Base-by-base conservation (phyloP, 768 basidiomycete species). In the Boletus rubroflammeus region DNA sequence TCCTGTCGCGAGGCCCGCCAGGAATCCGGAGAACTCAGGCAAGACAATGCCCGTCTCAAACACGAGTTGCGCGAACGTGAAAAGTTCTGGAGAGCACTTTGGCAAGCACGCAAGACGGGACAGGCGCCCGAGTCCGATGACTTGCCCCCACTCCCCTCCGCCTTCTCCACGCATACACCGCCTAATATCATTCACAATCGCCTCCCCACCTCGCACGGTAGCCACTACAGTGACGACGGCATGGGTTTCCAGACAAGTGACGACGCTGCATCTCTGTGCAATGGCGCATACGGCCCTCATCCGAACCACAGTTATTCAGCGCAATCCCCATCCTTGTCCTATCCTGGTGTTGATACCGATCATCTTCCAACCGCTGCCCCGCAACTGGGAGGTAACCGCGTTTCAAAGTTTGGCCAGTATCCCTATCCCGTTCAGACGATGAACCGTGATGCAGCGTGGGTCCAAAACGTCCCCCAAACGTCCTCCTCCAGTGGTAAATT, bases 31-130 rank as follows among this genome's bases (percentile, higher is more conserved):
- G 83, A 84, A 35, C 75, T 88, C 60, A 79, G 78, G 47, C 81
- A 84, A 61, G 84, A 91, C 58, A 87, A 84, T 60, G 69, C 71
- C 47, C 83, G 82, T 41, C 74, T 91, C 23, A 80, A 80, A 48
- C 80, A 81, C 54, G 84, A 86, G 66, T 74, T 76, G 50, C 78
- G 82, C 51, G 87, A 90, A 63, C 83, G 86, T 41, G 90, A 91
- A 73, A 85, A 81, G 63, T 78, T 83, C 60, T 87, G 86, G 86
- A 77, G 79, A 64, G 76, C 81, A 14, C 73, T 86, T n/a, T 88
- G 80, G 78, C 81, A 85, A 57, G 73, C 82, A 36, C 80, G 79
- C 68, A 87, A 85, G 72, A 69, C 77, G 39, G 78, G 77, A 57
- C 77, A 81, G 57, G 74, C 71, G 53, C 72, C 75, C 52, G 81